phyloP scores from a whole-genome alignment of 768 basidiomycete genomes.

The Cyclocybe aegerita region DNA sequence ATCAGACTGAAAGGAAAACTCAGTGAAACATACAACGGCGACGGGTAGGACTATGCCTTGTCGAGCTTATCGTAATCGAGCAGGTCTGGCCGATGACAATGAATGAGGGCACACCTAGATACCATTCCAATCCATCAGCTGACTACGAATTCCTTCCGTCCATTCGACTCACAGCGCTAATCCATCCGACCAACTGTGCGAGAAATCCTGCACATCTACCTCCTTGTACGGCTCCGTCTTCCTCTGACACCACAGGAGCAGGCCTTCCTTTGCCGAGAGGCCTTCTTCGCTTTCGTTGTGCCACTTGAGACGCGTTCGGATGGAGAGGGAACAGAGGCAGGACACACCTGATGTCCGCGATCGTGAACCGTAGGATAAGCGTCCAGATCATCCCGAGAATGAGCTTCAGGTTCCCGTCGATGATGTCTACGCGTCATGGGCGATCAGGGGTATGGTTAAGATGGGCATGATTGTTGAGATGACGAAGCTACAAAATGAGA shows the following conservation, averaged over 20 bases:
- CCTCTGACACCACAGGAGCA: slow-evolving; percentile 97
- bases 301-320: slow-evolving; percentile 10
- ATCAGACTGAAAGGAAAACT: slow-evolving; percentile 51
- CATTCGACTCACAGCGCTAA: slow-evolving; percentile 76
- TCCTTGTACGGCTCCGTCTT: slow-evolving; percentile 91
- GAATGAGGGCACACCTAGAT: slow-evolving; percentile 91
- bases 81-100: slow-evolving; percentile 95
- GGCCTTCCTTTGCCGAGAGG: slow-evolving; percentile 96
- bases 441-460: not conserved
- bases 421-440: slow-evolving; percentile 66
- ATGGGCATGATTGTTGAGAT: not conserved
- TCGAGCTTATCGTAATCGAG: slow-evolving; percentile 85
- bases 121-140: too few species aligned
- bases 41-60: slow-evolving; percentile 50
- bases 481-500: not conserved
- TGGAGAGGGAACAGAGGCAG: not conserved
- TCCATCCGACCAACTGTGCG: slow-evolving; percentile 90
- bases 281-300: slow-evolving; percentile 80
- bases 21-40: slow-evolving; percentile 8
- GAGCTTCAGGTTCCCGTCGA: slow-evolving; percentile 97
- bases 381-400: slow-evolving; percentile 99
- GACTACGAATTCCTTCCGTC: too few species aligned
- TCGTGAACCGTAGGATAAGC: slow-evolving; percentile 93
- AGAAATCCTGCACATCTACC: slow-evolving; percentile 93
- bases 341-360: slow-evolving; percentile 93